phyloP scores from a whole-genome alignment of 2,329 filamentous ascomycete genomes.

The Monilinia polystroma region DNA sequence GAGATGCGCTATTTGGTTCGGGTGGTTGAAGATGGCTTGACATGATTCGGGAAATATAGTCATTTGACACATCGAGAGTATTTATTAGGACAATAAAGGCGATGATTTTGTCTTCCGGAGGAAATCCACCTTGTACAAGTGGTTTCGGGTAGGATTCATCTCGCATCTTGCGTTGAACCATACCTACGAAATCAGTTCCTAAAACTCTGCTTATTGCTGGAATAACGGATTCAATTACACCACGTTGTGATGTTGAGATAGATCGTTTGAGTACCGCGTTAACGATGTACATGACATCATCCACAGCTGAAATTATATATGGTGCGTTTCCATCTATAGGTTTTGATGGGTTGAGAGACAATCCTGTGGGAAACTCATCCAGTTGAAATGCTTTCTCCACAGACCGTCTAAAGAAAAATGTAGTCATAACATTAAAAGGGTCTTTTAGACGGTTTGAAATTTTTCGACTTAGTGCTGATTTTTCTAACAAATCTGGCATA shows the following conservation, averaged over 20 bases:
- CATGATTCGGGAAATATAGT: constrained; percentile 88
- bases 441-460: constrained; percentile 69
- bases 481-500: constrained; percentile 71
- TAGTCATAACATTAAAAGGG: constrained; percentile 89
- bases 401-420: constrained; percentile 93
- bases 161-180: constrained; percentile 97
- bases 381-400: constrained; percentile 98
- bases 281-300: constrained; percentile 99
- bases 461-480: constrained; percentile 80
- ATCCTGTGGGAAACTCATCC: constrained; percentile 78
- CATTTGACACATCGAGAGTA: constrained; percentile 87
- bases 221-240: constrained; percentile 74
- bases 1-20: constrained; percentile 27
- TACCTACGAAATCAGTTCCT: constrained; percentile 86
- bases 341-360: constrained; percentile 73
- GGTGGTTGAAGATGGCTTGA: constrained; percentile 58
- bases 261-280: constrained; percentile 87
- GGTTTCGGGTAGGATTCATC: constrained; percentile 90
- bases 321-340: constrained; percentile 75
- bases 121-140: constrained; percentile 72
- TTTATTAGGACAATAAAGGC: constrained; percentile 92
- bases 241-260: constrained; percentile 78
- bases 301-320: constrained; percentile 91
- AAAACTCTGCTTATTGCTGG: constrained; percentile 78
- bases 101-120: constrained; percentile 84